Conservation (phyloP, 768 basidiomycete genomes). For the Pleurotus djamor region DNA sequence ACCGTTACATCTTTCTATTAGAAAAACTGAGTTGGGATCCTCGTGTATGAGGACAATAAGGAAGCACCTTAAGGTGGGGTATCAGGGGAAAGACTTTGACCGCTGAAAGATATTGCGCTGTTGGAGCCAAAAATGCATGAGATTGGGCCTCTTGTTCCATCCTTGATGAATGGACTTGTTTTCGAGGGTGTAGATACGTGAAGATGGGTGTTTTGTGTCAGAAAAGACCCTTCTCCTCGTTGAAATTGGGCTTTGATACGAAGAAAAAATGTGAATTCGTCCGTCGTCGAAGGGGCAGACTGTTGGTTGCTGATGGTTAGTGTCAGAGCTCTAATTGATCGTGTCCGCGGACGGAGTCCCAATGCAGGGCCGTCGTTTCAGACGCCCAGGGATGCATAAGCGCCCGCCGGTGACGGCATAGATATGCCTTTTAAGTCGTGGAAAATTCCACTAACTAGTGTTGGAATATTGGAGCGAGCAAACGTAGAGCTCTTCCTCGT, state of each 20-base stretch:
- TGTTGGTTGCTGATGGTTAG: neutral
- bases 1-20: slow-evolving; percentile 58
- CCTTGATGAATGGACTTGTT: slow-evolving; percentile 9
- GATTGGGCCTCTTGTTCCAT: slow-evolving; percentile 45
- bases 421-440: neutral
- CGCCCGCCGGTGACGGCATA: neutral
- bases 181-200: neutral
- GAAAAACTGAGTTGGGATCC: neutral
- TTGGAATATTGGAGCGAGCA: neutral
- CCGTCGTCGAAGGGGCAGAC: neutral
- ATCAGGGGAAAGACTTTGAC: slow-evolving; percentile 84
- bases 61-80: slow-evolving; percentile 48
- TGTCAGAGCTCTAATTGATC: neutral
- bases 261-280: neutral
- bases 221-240: neutral
- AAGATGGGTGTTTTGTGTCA: neutral
- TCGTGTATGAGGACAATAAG: neutral
- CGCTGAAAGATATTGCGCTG: slow-evolving; percentile 53
- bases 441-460: neutral
- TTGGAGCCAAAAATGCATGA: slow-evolving; percentile 47
- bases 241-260: neutral
- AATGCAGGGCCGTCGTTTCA: neutral
- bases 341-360: neutral
- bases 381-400: neutral
- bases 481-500: neutral